Conservation (phyloP, 352 stramenopile genomes). For the Pythium diclinum region DNA sequence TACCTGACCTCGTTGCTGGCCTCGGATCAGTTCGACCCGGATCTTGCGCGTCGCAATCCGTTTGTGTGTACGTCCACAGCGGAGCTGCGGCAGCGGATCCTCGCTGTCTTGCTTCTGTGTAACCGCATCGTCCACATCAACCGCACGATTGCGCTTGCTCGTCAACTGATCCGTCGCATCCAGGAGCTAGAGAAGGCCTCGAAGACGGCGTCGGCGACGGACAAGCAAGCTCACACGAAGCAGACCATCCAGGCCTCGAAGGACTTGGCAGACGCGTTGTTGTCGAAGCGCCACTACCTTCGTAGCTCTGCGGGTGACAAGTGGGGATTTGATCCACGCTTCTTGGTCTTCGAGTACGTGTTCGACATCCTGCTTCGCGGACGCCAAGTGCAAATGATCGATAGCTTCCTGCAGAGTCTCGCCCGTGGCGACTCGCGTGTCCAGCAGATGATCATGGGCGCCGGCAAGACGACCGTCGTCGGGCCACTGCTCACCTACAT, state of each 20-base stretch:
- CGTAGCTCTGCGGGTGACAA: conserved; percentile 13
- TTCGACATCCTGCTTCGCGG: conserved; percentile 97
- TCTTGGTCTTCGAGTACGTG: conserved; percentile 99
- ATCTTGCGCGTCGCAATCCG: conserved; percentile 68
- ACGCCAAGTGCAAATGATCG: conserved; percentile 98
- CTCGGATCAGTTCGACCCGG: conserved; percentile 53
- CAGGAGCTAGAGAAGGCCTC: conserved; percentile 14
- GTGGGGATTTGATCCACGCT: conserved; percentile 95
- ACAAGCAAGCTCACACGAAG: conserved; percentile 35
- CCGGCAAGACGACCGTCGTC: conserved; percentile 99
- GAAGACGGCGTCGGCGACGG: neutral
- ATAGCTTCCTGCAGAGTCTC: conserved; percentile 95
- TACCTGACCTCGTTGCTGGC: conserved; percentile 74
- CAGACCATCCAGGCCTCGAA: conserved; percentile 80
- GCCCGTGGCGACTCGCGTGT: conserved; percentile 71
- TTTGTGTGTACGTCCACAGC: conserved; percentile 25
- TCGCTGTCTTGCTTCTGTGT: conserved; percentile 67
- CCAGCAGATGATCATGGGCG: conserved; percentile 99
- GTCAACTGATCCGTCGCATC: conserved; percentile 31
- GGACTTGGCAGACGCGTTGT: conserved; percentile 69
- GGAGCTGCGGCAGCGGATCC: conserved; percentile 45
- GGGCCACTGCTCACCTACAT: conserved; percentile 98
- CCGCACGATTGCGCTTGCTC: conserved; percentile 56
- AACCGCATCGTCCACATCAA: conserved; percentile 86
- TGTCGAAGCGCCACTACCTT: conserved; percentile 79